phyloP scores from a whole-genome alignment of 2,329 filamentous ascomycete species.

The Lasiodiplodia sp. region DNA sequence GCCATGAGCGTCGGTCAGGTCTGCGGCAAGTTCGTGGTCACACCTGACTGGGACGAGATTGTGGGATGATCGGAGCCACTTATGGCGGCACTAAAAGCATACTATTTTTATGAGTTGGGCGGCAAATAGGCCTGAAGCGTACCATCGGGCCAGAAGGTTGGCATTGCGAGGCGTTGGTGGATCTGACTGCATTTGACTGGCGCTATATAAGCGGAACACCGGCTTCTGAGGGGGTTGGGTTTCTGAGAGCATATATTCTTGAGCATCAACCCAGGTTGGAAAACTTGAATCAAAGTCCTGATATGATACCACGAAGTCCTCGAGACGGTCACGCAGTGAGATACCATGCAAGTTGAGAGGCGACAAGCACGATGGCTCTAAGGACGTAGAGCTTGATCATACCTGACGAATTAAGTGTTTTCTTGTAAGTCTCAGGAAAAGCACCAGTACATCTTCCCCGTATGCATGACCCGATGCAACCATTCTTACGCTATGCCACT shows the following conservation, averaged over 20 bases:
- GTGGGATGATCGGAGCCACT: slow-evolving; percentile 38
- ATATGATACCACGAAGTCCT: background rate
- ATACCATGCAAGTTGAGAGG: no score
- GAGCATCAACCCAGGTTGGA: background rate
- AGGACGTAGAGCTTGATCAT: no score
- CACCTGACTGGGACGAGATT: slow-evolving; percentile 66
- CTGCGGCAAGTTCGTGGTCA: slow-evolving; percentile 70
- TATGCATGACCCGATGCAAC: background rate
- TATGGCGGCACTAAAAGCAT: background rate
- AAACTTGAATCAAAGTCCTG: background rate
- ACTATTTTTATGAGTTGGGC: background rate
- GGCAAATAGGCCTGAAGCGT: background rate
- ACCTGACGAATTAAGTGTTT: no score
- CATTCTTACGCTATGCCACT: background rate
- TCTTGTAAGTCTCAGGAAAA: background rate
- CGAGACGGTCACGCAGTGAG: background rate
- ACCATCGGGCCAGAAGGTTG: background rate
- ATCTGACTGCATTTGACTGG: slow-evolving; percentile 2
- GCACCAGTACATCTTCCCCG: no score
- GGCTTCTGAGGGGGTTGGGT: background rate
- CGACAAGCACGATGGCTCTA: no score
- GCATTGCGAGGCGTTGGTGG: slow-evolving; percentile 2
- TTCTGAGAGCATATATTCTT: background rate
- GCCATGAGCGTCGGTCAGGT: slow-evolving; percentile 67
- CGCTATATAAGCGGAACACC: background rate